Evolutionary conservation across 257 asterid species (phyloP).

Genomic region (Capsicum rhomboideum): DNA sequence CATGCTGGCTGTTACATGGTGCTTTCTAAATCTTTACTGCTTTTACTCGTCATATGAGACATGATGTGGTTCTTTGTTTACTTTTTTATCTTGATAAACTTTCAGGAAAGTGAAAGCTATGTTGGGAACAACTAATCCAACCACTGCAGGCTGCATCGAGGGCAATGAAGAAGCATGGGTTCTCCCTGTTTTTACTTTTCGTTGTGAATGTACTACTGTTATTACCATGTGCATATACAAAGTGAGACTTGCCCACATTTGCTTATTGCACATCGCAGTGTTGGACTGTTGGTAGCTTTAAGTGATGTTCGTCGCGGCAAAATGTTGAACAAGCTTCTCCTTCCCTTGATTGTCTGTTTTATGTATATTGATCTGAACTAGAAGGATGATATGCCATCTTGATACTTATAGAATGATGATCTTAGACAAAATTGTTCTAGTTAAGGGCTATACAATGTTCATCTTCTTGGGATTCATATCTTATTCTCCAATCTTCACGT

Average conservation of each 20-base stretch:
- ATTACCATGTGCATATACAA: background rate
- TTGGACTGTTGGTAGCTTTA: background rate
- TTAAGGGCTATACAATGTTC: too few species aligned
- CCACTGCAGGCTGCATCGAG: background rate
- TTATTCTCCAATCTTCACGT: too few species aligned
- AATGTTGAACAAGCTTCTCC: background rate
- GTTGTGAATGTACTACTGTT: background rate
- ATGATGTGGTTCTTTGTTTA: background rate
- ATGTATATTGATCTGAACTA: too few species aligned
- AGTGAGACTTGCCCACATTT: background rate
- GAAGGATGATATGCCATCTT: too few species aligned
- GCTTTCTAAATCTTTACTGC: background rate
- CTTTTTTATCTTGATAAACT: background rate
- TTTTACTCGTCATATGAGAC: background rate
- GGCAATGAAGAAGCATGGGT: background rate
- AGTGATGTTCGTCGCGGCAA: background rate
- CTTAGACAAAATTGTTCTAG: too few species aligned
- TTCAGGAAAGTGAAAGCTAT: background rate
- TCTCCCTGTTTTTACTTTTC: background rate
- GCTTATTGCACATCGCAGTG: background rate
- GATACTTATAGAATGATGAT: too few species aligned
- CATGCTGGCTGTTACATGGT: background rate
- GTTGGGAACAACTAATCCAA: background rate
- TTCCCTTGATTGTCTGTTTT: background rate
- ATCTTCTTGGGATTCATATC: too few species aligned